Conservation (phyloP, 2,329 filamentous ascomycete genomes). For the Stylonectria norvegica region DNA sequence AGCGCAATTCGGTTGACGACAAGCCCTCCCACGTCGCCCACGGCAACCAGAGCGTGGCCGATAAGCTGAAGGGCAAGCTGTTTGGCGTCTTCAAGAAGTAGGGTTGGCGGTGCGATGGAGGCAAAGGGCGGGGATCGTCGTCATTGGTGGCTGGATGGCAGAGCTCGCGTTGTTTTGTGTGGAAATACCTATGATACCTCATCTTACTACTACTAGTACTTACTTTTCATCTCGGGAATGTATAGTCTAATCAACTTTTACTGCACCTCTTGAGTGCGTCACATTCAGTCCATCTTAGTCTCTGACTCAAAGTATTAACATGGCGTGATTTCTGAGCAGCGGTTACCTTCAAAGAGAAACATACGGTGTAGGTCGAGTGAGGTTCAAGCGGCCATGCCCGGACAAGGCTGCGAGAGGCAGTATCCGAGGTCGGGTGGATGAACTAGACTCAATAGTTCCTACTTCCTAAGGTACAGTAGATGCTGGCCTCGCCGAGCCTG, state of each 20-base stretch:
- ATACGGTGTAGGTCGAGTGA: too few species aligned
- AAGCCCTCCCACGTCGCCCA: slow-evolving; percentile 28
- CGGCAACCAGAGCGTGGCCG: slow-evolving; percentile 48
- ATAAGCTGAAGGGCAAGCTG: slow-evolving; percentile 57
- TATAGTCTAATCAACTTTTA: slow-evolving; percentile 8
- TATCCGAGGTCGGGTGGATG: too few species aligned
- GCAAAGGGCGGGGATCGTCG: not conserved
- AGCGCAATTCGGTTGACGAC: too few species aligned
- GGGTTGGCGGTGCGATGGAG: slow-evolving; percentile 10
- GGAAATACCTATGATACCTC: slow-evolving; percentile 27
- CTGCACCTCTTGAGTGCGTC: slow-evolving; percentile 7
- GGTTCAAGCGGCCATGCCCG: too few species aligned
- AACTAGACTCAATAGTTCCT: too few species aligned
- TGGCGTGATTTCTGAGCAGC: too few species aligned
- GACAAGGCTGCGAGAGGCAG: too few species aligned
- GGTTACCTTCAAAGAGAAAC: too few species aligned
- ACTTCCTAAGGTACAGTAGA: too few species aligned
- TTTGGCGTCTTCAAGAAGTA: slow-evolving; percentile 49
- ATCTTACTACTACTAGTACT: too few species aligned
- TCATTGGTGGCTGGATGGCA: not conserved
- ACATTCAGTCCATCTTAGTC: not conserved
- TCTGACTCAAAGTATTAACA: too few species aligned
- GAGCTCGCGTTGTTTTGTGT: slow-evolving; percentile 13
- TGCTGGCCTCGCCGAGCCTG: too few species aligned
- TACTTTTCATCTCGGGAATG: slow-evolving; percentile 12